Evolutionary conservation across 169 alveolate species (phyloP).

Genomic region (Babesia gibsoni): DNA sequence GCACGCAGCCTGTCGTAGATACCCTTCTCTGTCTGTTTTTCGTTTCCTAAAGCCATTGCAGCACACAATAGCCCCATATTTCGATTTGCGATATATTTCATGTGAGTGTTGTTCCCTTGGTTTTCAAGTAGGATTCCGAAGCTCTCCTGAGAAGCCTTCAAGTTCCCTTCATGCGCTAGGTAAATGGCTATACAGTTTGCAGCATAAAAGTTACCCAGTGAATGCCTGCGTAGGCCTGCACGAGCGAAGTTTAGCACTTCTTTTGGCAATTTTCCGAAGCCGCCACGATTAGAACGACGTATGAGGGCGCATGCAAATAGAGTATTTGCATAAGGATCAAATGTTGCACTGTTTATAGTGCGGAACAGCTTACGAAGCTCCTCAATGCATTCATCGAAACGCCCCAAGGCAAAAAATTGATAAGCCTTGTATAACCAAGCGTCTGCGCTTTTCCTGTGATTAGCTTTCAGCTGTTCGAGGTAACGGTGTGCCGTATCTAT

Average conservation of each 20-base stretch:
- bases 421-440: constrained; percentile 53
- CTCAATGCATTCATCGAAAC: constrained; percentile 38
- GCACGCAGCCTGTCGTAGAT: constrained; percentile 32
- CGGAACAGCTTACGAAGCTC: constrained; percentile 55
- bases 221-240: constrained; percentile 44
- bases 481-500: constrained; percentile 25
- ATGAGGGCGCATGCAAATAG: constrained; percentile 50
- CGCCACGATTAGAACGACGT: constrained; percentile 5
- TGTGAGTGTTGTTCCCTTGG: constrained; percentile 20
- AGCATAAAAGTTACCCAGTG: constrained; percentile 61
- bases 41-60: constrained; percentile 36
- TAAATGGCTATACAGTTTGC: constrained; percentile 61
- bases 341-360: constrained; percentile 14
- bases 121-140: constrained; percentile 47
- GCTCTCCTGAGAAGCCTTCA: constrained; percentile 54
- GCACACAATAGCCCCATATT: constrained; percentile 61
- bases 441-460: constrained; percentile 33
- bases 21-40: constrained; percentile 21
- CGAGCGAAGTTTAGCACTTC: constrained; percentile 61
- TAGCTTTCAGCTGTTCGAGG: constrained; percentile 48
- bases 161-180: constrained; percentile 44
- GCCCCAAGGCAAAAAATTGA: constrained; percentile 19
- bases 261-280: constrained; percentile 30
- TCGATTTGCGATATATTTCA: constrained; percentile 41
- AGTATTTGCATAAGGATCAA: constrained; percentile 61